Percentiles rank a stretch among this genome's conserved stretches.
These are phyloP conservation scores for Aspergillus hortae DNA, from an alignment of 2,329 filamentous ascomycete species.

Conservation along the genomic window DNA sequence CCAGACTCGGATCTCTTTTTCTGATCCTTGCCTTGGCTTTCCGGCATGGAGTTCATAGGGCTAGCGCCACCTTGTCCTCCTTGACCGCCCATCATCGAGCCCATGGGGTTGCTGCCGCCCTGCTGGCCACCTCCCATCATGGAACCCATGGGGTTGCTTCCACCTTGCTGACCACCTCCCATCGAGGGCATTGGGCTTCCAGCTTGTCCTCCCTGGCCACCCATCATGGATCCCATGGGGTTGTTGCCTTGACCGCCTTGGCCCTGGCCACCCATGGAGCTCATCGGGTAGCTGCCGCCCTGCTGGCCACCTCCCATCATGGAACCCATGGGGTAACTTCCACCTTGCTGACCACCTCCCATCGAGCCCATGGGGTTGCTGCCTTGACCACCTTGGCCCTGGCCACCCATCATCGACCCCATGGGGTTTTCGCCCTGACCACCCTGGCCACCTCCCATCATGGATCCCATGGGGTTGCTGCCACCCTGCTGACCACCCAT, in stretches of 20 bases:
- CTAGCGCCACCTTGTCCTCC: not conserved
- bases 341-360: no score
- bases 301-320: no score
- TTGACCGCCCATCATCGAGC: not conserved
- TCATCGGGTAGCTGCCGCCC: no score
- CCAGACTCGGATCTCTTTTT: no score
- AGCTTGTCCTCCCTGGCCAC: not conserved
- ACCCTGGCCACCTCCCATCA: not conserved
- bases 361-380: not conserved
- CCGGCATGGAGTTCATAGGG: not conserved
- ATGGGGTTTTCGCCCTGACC: not conserved
- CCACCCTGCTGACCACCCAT: not conserved
- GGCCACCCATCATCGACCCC: no score
- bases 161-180: not conserved
- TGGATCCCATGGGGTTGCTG: not conserved
- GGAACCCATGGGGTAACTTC: no score
- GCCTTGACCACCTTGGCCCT: not conserved
- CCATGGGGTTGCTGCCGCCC: not conserved
- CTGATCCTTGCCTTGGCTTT: no score
- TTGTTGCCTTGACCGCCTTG: no score
- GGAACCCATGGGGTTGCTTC: not conserved
- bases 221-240: no score
- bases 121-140: not conserved
- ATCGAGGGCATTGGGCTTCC: not conserved
- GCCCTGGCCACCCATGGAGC: no score